A percentile compares a stretch with the other conserved stretches of the same genome.
These are phyloP conservation scores for Boletus rufocinnamomeus DNA, from an alignment of 768 basidiomycete species.

Conservation along the genomic window DNA sequence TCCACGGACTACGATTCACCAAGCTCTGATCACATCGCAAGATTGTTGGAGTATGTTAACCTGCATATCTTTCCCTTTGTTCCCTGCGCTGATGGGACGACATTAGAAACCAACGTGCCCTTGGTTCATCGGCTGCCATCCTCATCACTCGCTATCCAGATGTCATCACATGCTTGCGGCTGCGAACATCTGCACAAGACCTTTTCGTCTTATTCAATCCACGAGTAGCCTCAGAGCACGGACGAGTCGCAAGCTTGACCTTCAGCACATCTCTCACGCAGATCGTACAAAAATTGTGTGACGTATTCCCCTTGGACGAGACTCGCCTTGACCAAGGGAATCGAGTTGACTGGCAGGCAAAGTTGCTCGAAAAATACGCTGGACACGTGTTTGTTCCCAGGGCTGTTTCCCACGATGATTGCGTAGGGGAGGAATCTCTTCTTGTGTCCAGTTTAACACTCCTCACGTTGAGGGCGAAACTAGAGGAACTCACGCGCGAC, in stretches of 20 bases:
- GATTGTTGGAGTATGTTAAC: conserved; percentile 23
- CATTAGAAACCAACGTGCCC: conserved; percentile 27
- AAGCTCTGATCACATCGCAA: conserved; percentile 34
- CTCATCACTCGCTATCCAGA: conserved; percentile 64
- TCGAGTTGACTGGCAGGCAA: conserved; percentile 52
- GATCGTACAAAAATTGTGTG: conserved; percentile 43
- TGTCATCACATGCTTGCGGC: conserved; percentile 51
- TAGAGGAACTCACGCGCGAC: conserved; percentile 39
- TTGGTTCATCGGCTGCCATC: conserved; percentile 31
- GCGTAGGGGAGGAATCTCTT: conserved; percentile 35
- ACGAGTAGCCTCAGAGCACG: conserved; percentile 51
- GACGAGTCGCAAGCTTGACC: conserved; percentile 54
- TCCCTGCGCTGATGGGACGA: conserved; percentile 3
- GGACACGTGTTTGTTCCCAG: conserved; percentile 53
- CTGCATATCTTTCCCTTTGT: neutral
- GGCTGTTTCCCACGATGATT: conserved; percentile 15
- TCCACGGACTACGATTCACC: conserved; percentile 40
- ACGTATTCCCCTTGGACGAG: conserved; percentile 47
- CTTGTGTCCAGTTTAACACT: conserved; percentile 52
- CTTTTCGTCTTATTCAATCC: conserved; percentile 65
- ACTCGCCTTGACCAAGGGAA: conserved; percentile 36
- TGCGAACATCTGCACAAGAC: conserved; percentile 25
- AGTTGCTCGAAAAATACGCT: conserved; percentile 53
- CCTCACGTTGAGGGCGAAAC: conserved; percentile 43
- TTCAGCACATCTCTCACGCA: conserved; percentile 46